Evolutionary conservation across 192 early-diverging fungal genomes (phyloP).

Genomic region (Powellomyces hirtus): DNA sequence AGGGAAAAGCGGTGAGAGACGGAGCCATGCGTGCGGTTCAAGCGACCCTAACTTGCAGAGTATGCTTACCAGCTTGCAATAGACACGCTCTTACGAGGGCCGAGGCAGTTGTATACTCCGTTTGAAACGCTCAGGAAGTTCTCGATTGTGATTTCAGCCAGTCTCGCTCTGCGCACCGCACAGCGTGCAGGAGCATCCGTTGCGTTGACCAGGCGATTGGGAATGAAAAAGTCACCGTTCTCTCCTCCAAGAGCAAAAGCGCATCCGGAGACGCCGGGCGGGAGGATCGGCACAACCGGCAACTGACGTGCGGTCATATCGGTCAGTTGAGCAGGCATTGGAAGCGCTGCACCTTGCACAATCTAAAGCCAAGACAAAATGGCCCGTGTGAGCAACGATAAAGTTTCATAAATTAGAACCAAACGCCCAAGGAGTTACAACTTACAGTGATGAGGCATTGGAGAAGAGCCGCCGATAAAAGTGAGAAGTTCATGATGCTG

Average conservation of each 20-base stretch:
- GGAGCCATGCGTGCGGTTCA: background rate
- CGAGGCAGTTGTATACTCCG: background rate
- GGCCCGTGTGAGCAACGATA: too few relatives aligned
- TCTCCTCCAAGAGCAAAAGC: background rate
- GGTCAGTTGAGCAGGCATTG: background rate
- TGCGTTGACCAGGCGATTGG: background rate
- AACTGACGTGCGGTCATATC: slow-evolving; percentile 6
- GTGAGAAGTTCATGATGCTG: too few relatives aligned
- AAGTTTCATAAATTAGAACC: too few relatives aligned
- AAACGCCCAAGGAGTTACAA: too few relatives aligned
- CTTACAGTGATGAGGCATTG: too few relatives aligned
- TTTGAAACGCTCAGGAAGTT: background rate
- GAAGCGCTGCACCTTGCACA: background rate
- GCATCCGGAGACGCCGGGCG: background rate
- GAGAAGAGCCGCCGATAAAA: too few relatives aligned
- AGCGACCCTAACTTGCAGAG: background rate
- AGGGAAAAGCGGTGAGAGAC: background rate
- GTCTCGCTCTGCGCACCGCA: background rate
- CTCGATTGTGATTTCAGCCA: background rate
- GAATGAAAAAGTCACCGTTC: slow-evolving; percentile 1
- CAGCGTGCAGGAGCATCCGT: background rate
- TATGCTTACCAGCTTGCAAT: slow-evolving; percentile 1
- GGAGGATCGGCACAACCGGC: background rate
- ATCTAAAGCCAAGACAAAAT: too few relatives aligned
- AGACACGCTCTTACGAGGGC: background rate